Conservation (phyloP, 805 yeast genomes). For the Nakazawaea anatomiae region DNA sequence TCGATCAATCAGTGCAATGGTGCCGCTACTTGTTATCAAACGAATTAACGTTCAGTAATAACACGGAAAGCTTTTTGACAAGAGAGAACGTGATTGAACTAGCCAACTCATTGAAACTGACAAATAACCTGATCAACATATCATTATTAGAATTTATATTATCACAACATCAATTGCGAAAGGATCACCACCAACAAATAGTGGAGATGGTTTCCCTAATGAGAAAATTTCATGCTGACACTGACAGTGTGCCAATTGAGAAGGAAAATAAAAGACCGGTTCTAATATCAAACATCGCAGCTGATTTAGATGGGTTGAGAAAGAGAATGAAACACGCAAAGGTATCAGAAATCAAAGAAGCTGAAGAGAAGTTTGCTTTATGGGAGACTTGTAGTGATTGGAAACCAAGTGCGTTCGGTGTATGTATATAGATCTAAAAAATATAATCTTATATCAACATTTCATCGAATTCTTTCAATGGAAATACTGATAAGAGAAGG, state of each 20-base stretch:
- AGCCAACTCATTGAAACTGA: conserved; percentile 10
- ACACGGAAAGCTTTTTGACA: conserved; percentile 15
- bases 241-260: conserved; percentile 10
- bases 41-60: conserved; percentile 14
- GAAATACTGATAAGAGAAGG: background rate
- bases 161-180: background rate
- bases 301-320: conserved; percentile 24
- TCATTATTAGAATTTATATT: conserved; percentile 5
- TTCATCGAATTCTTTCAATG: background rate
- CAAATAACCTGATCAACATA: conserved; percentile 3
- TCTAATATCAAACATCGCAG: conserved; percentile 7
- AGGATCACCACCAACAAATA: background rate
- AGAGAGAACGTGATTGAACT: conserved; percentile 10
- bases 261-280: background rate
- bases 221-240: conserved; percentile 13
- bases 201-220: conserved; percentile 1
- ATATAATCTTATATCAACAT: background rate
- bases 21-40: conserved; percentile 18
- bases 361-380: conserved; percentile 6
- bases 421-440: conserved; percentile 5
- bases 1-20: conserved; percentile 18
- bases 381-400: conserved; percentile 34
- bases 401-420: conserved; percentile 54
- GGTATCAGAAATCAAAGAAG: conserved; percentile 7
- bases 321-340: conserved; percentile 16